Base-by-base conservation (phyloP, 2,329 filamentous ascomycete species). In the Phyllosticta ampelicida region DNA sequence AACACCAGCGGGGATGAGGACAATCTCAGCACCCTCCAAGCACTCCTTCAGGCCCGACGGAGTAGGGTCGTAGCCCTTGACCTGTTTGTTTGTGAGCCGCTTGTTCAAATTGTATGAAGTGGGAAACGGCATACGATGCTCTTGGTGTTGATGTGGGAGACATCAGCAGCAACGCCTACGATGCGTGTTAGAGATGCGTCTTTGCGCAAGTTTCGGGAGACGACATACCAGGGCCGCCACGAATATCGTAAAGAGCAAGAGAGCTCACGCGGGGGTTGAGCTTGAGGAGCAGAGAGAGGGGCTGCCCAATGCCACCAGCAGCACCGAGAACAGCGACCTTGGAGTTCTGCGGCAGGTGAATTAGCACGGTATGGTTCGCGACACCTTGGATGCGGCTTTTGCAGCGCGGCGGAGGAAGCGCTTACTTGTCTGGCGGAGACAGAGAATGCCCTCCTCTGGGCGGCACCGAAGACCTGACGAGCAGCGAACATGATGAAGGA, bases 131-230 rank as follows among this genome's bases (percentile, higher is more conserved):
- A 60, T 75, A 79, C 77, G 68, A 77, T 86, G 80, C 88, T 92
- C 86, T 95, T 95, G 78, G 92, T 96, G 86, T 97, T 97, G 85
- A 99, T 90, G 83, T 99, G 94, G 72, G 88, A 89, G 77, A 99
- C 85, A 78, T 99, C 94, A 74, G 94, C 94, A 69, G 92, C 94
- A 77, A 99, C 94, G 86, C 92, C 92, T 94, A 60, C 13, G 48
- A 20, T 29, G 13, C 6, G 51, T 19, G 55, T 58, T 28, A 58
- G 55, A 36, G 23, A n/a, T 30, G 10, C 21, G 19, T 30, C 28
- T 21, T 58, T 30, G 16, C 44, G 29, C 16, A 50, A 9, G n/a
- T 36, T 29, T n/a, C 54, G 44, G 26, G n/a, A 21, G 30, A n/a
- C 26, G 48, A 80, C 85, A 65, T 85, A 95, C 90, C 91, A 74